These are phyloP conservation scores for Vaccinium vitisidaea DNA, from an alignment of 148 eudicot species.

Conservation along the genomic window DNA sequence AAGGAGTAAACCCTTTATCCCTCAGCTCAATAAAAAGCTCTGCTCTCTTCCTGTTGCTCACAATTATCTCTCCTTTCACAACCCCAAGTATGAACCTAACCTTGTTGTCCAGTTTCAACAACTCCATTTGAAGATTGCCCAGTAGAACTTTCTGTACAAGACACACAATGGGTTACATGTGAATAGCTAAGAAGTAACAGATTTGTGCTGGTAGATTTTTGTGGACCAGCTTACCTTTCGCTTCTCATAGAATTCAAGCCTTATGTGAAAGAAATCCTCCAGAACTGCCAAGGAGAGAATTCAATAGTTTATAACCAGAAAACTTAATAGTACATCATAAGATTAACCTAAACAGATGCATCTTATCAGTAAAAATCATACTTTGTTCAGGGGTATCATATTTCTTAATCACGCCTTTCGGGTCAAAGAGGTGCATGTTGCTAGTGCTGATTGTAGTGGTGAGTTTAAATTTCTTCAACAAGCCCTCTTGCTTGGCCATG, in stretches of 20 bases:
- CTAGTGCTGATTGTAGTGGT: slow-evolving; percentile 72
- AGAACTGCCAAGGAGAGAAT: slow-evolving; percentile 57
- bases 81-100: slow-evolving; percentile 81
- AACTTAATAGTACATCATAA: background rate
- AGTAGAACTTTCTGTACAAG: slow-evolving; percentile 47
- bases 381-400: slow-evolving; percentile 84
- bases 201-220: background rate
- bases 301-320: background rate
- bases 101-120: slow-evolving; percentile 66
- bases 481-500: slow-evolving; percentile 74
- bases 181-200: background rate
- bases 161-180: background rate
- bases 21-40: slow-evolving; percentile 70
- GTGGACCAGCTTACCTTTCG: slow-evolving; percentile 53
- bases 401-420: slow-evolving; percentile 74
- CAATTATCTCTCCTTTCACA: slow-evolving; percentile 75
- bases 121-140: slow-evolving; percentile 55
- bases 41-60: slow-evolving; percentile 80
- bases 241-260: slow-evolving; percentile 65
- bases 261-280: slow-evolving; percentile 60
- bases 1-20: slow-evolving; percentile 74
- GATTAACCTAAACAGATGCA: background rate
- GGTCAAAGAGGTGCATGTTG: slow-evolving; percentile 93
- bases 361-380: slow-evolving; percentile 27
- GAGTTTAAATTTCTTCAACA: slow-evolving; percentile 86